Evolutionary conservation across 2,329 filamentous ascomycete species (phyloP), one percentile per base, ranked within the genome.

Genomic region (Chaetothyriales sp.): DNA sequence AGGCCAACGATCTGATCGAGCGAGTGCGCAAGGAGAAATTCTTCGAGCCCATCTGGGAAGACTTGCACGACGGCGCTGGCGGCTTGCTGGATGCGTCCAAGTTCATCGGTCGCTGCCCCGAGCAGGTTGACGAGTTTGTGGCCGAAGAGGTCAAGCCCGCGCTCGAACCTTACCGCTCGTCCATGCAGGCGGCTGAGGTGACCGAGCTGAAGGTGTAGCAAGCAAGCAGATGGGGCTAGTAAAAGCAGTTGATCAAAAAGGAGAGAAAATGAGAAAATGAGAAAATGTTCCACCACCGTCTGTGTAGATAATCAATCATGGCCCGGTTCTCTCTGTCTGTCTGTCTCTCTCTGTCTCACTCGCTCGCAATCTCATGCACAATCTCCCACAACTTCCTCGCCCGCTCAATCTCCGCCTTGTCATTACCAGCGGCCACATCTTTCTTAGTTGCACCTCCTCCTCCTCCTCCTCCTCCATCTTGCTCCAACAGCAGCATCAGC

Each of bases 1-100:
- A 81, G 59, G 70, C 78, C 49, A 95, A 95, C 62, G 87, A 95
- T 64, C 73, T 95, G 2, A 79, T 95, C 12, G 80, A 86, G 55
- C 73, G 88, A 12, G 88, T 95, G 63, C 79, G 78, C 64, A 72
- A 69, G 48, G 82, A 75, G 43, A 71, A 79, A 44, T 95, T 85
- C 73, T 95, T 95, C 71, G 72, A 66, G 53, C 72, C 83, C 1
- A 79, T 90, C 55, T 78, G 78, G 72, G 72, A 62, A 46, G 81
- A 89, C 56, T 70, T 89, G 26, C 59, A 57, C 9, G 54, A 58
- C n/a, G 28, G 28, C 4, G 6, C 45, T 6, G 83, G 87, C 56
- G 68, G 64, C 43, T 75, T 89, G 68, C 68, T 89, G 46, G 75
- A 83, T 55, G 73, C 84, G 1, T 74, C 74, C 60, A 71, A 73